These are phyloP conservation scores for Mycena pura DNA, from an alignment of 768 basidiomycete genomes.

Conservation along the genomic window DNA sequence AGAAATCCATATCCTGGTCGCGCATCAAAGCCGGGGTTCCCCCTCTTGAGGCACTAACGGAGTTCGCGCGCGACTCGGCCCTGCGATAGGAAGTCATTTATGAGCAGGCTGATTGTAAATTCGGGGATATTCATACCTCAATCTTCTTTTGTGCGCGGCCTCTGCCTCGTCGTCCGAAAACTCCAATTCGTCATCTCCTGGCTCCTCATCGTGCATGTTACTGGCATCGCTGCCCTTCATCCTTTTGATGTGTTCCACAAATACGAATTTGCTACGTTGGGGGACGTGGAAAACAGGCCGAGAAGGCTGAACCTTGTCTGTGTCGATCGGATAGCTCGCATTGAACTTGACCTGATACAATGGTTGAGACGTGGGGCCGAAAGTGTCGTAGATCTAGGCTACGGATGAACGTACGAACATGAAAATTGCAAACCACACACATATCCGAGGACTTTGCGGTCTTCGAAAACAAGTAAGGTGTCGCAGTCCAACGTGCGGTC, in stretches of 20 bases:
- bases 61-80: conserved; percentile 58
- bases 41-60: conserved; percentile 60
- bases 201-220: conserved; percentile 94
- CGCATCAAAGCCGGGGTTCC: conserved; percentile 60
- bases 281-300: conserved; percentile 86
- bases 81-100: conserved; percentile 46
- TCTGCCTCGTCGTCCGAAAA: conserved; percentile 97
- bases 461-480: conserved; percentile 88
- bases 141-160: conserved; percentile 66
- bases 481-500: conserved; percentile 84
- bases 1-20: conserved; percentile 59
- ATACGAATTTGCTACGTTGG: conserved; percentile 82
- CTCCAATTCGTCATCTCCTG: conserved; percentile 87
- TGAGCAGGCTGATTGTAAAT: no score
- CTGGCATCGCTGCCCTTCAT: conserved; percentile 92
- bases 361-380: conserved; percentile 91
- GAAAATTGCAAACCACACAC: conserved; percentile 53
- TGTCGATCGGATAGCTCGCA: conserved; percentile 65
- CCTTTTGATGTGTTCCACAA: conserved; percentile 70
- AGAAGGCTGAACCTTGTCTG: conserved; percentile 57
- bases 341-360: conserved; percentile 89
- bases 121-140: conserved; percentile 59
- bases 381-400: conserved; percentile 87
- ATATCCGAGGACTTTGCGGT: conserved; percentile 88
- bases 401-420: conserved; percentile 16